phyloP scores from a whole-genome alignment of 2,329 filamentous ascomycete genomes.

The Sporothrix mexicana region DNA sequence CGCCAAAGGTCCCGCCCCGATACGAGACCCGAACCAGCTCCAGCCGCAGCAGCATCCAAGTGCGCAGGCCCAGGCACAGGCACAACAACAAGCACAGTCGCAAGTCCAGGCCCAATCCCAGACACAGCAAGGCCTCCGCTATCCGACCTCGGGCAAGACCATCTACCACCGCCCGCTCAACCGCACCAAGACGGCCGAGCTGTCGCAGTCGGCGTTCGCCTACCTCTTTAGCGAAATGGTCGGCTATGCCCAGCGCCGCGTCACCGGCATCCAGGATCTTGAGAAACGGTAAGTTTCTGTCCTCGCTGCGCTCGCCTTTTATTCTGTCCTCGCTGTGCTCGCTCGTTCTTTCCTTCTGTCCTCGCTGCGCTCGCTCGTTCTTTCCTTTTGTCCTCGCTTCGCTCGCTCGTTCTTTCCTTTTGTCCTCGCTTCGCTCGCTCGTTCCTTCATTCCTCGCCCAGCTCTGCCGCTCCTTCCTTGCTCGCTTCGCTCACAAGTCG shows the following conservation, averaged over 20 bases:
- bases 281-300: constrained; percentile 73
- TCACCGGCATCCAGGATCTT: constrained; percentile 90
- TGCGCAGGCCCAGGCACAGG: background rate
- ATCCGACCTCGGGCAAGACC: constrained; percentile 92
- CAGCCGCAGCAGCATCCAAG: constrained; percentile 32
- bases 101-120: background rate
- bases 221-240: constrained; percentile 98
- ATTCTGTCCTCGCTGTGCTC: constrained; percentile 5
- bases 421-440: constrained; percentile 15
- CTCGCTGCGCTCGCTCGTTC: background rate
- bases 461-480: background rate
- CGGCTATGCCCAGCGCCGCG: constrained; percentile 86
- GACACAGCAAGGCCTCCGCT: constrained; percentile 68
- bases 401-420: background rate
- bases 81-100: constrained; percentile 17
- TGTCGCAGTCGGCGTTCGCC: constrained; percentile 91
- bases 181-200: constrained; percentile 83
- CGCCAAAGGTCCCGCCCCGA: constrained; percentile 31
- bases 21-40: constrained; percentile 30
- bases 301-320: background rate
- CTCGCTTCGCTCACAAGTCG: background rate
- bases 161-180: constrained; percentile 98
- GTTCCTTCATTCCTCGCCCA: background rate
- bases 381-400: background rate
- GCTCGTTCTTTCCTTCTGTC: constrained; percentile 16